Evolutionary conservation across 805 yeast genomes (phyloP).

Genomic region (Myxozyma geophila): DNA sequence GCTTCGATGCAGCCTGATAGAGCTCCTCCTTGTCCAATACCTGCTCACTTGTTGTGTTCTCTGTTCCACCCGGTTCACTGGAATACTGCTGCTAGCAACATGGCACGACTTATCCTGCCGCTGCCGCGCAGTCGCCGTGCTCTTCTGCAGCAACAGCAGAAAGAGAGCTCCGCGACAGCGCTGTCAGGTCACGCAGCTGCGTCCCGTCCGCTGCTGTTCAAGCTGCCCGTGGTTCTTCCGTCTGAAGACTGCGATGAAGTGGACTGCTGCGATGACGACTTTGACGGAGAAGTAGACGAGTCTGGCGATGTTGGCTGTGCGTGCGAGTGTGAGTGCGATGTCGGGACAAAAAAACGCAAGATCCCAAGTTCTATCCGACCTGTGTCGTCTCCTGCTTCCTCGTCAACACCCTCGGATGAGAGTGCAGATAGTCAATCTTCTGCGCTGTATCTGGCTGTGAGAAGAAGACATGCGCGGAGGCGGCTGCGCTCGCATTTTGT

Average conservation of each 20-base stretch:
- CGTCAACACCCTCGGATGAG: neutral
- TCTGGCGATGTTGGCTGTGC: neutral
- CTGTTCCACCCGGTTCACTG: neutral
- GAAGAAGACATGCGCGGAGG: constrained; percentile 12
- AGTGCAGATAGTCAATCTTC: neutral
- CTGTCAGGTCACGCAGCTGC: constrained; percentile 1
- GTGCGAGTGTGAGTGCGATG: constrained; percentile 16
- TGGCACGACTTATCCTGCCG: constrained; percentile 31
- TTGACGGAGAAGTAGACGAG: constrained; percentile 5
- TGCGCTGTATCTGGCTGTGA: neutral
- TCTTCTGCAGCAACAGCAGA: neutral
- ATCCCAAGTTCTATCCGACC: constrained; percentile 10
- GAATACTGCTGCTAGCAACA: neutral
- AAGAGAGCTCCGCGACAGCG: constrained; percentile 4
- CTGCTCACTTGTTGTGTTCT: neutral
- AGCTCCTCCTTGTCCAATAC: too few relatives aligned
- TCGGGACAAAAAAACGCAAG: constrained; percentile 18
- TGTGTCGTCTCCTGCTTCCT: neutral
- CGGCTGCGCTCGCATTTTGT: constrained; percentile 4
- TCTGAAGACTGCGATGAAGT: constrained; percentile 13
- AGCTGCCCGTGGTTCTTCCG: constrained; percentile 25
- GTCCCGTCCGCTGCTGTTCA: constrained; percentile 21
- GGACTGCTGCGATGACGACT: constrained; percentile 9
- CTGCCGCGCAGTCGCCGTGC: constrained; percentile 26
- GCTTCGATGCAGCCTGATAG: too few relatives aligned